Base-by-base conservation (phyloP, 179 eudicot species). In the Camellia oleifera region DNA sequence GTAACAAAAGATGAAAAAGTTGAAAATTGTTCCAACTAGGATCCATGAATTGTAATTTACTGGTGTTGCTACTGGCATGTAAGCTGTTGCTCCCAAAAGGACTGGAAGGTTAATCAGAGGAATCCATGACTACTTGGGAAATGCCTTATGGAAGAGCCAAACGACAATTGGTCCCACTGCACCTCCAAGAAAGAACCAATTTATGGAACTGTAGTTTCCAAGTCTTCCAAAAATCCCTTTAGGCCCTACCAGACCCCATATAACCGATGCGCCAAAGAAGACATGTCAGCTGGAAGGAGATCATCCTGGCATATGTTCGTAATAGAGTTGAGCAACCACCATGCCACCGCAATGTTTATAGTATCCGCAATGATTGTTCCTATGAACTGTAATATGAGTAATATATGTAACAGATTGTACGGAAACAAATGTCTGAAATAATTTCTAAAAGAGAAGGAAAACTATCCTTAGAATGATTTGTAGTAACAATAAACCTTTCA, bases 171-270 rank as follows among this genome's bases (percentile, higher is more conserved):
- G 99, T 57, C 97, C 99, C 13, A 84, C 0, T 42, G 90, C 88
- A 46, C 99, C 99, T 69, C 90, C 93, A 20, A 96, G 83, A 83
- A 96, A 96, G 87, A 91, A 96, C 98, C 97, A 96, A 72, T 96
- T 96, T 88, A 92, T 82, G 77, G 92, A 88, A 15, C 82, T 75
- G 75, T 96, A 96, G 83, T 86, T 91, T 61, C 99, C 99, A 4
- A 80, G 88, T 45, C 61, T 67, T 74, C 97, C 98, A 40, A 96
- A 96, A 12, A 96, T 96, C 46, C 95, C 83, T 77, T 62, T 90
- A 6, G 99, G 99, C 40, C 99, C 90, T 8, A 89, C 97, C 53
- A 94, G 84, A 32, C 99, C 99, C 99, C 98, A 96, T 72, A 94
- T 96, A 17, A 96, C 96, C 0, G 99, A 96, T 64, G 99, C 99